Evolutionary conservation across 768 basidiomycete species (phyloP).

Genomic region (Lyophyllum semitale): DNA sequence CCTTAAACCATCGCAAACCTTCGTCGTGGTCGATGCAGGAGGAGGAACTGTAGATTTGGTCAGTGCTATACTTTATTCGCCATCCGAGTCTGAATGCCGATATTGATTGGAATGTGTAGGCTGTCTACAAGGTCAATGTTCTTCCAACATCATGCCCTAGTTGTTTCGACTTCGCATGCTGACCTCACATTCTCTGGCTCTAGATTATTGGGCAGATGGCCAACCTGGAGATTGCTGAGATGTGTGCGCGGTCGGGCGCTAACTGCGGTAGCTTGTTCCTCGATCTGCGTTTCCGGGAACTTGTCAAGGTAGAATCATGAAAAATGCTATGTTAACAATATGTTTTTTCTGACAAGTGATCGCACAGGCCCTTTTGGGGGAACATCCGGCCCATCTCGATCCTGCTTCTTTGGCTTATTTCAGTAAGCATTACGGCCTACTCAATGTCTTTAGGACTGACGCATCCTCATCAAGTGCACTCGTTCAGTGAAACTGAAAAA

Average conservation of each 20-base stretch:
- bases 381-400: conserved; percentile 86
- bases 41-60: conserved; percentile 68
- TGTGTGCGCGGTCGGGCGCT: conserved; percentile 84
- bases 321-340: too few species aligned
- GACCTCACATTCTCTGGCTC: conserved; percentile 21
- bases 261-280: conserved; percentile 89
- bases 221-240: conserved; percentile 88
- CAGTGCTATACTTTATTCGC: conserved; percentile 9
- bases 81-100: conserved; percentile 27
- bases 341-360: not conserved
- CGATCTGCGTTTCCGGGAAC: conserved; percentile 82
- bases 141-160: not conserved
- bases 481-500: conserved; percentile 89
- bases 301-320: conserved; percentile 56
- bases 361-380: conserved; percentile 56
- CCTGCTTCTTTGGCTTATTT: conserved; percentile 82
- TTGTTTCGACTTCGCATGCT: conserved; percentile 4
- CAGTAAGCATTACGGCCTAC: conserved; percentile 39
- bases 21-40: conserved; percentile 91
- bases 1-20: conserved; percentile 78
- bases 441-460: not conserved
- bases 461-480: conserved; percentile 54
- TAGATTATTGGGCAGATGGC: conserved; percentile 78
- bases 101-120: conserved; percentile 25
- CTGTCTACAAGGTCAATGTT: conserved; percentile 56